Percentiles rank a stretch among this genome's conserved stretches.
Evolutionary conservation across 108 stramenopile species (phyloP).

Genomic region (Chaetoceros muelleri): DNA sequence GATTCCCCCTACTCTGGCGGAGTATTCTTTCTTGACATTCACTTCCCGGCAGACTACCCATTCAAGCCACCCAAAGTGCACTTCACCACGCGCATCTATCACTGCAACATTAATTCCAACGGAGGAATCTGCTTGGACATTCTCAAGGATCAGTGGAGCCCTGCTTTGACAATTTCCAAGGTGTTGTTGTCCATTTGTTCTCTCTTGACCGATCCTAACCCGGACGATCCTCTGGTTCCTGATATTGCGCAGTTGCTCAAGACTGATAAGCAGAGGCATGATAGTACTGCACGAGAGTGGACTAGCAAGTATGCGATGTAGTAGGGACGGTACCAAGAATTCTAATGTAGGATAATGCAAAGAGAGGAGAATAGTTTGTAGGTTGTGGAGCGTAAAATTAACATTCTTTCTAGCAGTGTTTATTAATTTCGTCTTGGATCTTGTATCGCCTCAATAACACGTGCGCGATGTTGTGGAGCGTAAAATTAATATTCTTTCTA

Average conservation of each 20-base stretch:
- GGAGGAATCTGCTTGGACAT: constrained; percentile 99
- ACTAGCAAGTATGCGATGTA: constrained; percentile 94
- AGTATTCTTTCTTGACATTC: constrained; percentile 95
- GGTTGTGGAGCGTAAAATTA: no score
- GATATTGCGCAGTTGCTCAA: constrained; percentile 93
- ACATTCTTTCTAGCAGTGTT: no score
- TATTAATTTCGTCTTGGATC: no score
- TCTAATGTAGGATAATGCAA: no score
- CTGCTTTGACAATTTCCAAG: constrained; percentile 98
- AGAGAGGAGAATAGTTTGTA: no score
- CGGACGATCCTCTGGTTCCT: constrained; percentile 96
- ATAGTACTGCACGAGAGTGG: constrained; percentile 90
- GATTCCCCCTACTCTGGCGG: constrained; percentile 95
- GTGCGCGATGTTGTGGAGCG: no score
- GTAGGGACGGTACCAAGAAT: neutral
- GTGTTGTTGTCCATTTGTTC: constrained; percentile 98
- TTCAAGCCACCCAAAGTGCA: constrained; percentile 96
- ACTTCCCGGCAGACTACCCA: constrained; percentile 96
- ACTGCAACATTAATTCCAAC: constrained; percentile 98
- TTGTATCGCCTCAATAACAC: no score
- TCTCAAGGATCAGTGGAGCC: constrained; percentile 99
- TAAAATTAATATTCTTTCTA: no score
- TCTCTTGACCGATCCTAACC: constrained; percentile 96
- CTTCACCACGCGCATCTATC: constrained; percentile 96
- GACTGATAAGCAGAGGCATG: constrained; percentile 79